Percentiles rank a stretch among this genome's conserved stretches.
Conservation (phyloP, 192 early-diverging fungal genomes). For the Umbelopsis sp. region DNA sequence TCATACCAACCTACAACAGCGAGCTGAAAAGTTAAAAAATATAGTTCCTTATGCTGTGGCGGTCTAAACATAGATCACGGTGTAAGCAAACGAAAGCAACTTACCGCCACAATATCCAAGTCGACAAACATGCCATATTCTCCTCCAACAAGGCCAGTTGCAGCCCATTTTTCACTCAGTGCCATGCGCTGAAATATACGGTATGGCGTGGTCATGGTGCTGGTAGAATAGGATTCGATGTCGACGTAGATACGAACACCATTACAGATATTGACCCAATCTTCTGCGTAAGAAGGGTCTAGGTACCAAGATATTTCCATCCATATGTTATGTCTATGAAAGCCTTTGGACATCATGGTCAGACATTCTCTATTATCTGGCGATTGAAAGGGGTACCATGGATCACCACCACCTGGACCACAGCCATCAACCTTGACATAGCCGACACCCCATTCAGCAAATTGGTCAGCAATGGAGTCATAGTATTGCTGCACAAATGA, state of each 20-base stretch:
- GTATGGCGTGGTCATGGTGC: slow-evolving; percentile 27
- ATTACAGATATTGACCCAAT: slow-evolving; percentile 29
- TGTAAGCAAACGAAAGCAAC: too few relatives aligned
- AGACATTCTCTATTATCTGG: slow-evolving; percentile 32
- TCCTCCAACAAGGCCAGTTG: slow-evolving; percentile 16
- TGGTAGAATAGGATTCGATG: slow-evolving; percentile 38
- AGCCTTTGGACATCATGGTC: slow-evolving; percentile 12
- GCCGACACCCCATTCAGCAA: slow-evolving; percentile 30
- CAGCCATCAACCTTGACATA: slow-evolving; percentile 36
- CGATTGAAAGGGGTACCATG: slow-evolving; percentile 23
- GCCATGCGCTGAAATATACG: slow-evolving; percentile 34
- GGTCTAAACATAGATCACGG: too few relatives aligned
- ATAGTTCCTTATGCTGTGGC: too few relatives aligned
- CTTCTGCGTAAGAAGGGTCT: slow-evolving; percentile 24
- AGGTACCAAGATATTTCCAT: slow-evolving; percentile 40
- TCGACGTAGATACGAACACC: slow-evolving; percentile 34
- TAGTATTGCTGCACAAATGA: slow-evolving; percentile 23
- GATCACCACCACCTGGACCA: slow-evolving; percentile 36
- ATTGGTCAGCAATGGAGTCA: slow-evolving; percentile 28
- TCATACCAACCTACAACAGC: slow-evolving; percentile 27
- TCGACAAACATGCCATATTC: slow-evolving; percentile 32
- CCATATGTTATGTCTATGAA: slow-evolving; percentile 32
- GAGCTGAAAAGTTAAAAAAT: background rate
- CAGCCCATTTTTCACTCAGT: slow-evolving; percentile 23
- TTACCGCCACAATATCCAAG: slow-evolving; percentile 25